These are phyloP conservation scores for Platanus orientalis DNA, from an alignment of 164 flowering plant species.

Conservation along the genomic window DNA sequence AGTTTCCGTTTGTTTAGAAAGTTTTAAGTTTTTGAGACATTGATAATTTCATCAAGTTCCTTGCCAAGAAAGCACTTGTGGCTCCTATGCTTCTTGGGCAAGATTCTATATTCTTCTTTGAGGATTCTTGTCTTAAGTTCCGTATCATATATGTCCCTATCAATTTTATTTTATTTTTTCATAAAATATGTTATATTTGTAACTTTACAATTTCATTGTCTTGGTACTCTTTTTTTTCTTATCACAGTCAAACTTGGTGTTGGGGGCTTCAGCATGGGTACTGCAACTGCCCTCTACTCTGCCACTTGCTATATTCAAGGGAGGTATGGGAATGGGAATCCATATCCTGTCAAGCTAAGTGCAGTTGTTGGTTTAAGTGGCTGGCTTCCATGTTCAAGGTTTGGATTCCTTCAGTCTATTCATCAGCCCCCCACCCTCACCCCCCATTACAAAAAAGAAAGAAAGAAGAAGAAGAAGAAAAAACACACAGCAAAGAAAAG, in stretches of 20 bases:
- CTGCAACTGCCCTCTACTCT: conserved; percentile 85
- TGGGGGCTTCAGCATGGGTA: conserved; percentile 99
- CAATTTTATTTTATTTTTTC: background rate
- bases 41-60: background rate
- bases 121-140: background rate
- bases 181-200: background rate
- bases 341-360: conserved; percentile 61
- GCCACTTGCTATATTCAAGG: conserved; percentile 80
- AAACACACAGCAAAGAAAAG: too few relatives aligned
- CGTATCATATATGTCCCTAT: too few relatives aligned
- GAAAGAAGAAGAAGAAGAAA: too few relatives aligned
- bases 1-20: background rate
- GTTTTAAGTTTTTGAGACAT: background rate
- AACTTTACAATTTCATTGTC: background rate
- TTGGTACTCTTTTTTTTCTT: background rate
- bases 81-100: background rate
- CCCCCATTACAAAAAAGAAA: background rate
- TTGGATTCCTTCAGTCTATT: conserved; percentile 8
- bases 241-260: conserved; percentile 83
- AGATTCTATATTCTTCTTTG: background rate
- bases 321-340: conserved; percentile 69
- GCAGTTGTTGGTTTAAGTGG: conserved; percentile 89
- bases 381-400: conserved; percentile 97
- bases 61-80: background rate
- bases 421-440: background rate